Percentiles rank a stretch among this genome's conserved stretches.
phyloP scores from a whole-genome alignment of 441 rosid genomes.

The Caryocar brasiliense region DNA sequence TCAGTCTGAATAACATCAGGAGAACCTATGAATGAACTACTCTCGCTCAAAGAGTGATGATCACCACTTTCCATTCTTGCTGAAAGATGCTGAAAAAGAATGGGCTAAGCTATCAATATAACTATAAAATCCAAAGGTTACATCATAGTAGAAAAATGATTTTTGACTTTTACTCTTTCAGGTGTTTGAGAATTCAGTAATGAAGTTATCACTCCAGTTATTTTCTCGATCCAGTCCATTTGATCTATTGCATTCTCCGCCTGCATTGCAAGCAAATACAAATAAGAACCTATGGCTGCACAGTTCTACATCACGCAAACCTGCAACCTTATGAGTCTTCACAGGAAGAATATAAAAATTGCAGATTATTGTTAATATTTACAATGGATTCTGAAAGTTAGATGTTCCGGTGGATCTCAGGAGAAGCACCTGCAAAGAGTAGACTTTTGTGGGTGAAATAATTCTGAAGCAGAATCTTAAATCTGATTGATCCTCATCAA shows the following conservation, averaged over 20 bases:
- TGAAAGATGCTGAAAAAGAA: constrained; percentile 46
- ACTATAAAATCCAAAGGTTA: neutral
- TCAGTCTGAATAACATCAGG: constrained; percentile 47
- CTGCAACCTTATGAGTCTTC: neutral
- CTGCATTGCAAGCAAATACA: constrained; percentile 39
- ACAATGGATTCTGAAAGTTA: neutral
- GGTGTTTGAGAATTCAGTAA: constrained; percentile 72
- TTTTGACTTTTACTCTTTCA: constrained; percentile 43
- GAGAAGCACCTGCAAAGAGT: constrained; percentile 74
- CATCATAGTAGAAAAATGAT: neutral
- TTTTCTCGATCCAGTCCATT: constrained; percentile 96
- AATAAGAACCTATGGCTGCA: constrained; percentile 3
- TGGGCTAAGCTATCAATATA: constrained; percentile 9
- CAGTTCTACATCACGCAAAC: neutral
- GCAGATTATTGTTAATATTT: neutral
- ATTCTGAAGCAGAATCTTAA: constrained; percentile 96
- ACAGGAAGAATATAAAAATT: neutral
- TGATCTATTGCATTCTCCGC: constrained; percentile 92
- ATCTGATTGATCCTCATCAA: constrained; percentile 90
- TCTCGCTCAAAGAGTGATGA: constrained; percentile 50
- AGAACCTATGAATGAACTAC: constrained; percentile 50
- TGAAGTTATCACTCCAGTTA: constrained; percentile 92
- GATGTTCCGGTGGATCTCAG: neutral
- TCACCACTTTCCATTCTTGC: constrained; percentile 42
- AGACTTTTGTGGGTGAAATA: constrained; percentile 79